These are phyloP conservation scores for Ogataea saltuana DNA, from an alignment of 805 yeast genomes.

Conservation along the genomic window DNA sequence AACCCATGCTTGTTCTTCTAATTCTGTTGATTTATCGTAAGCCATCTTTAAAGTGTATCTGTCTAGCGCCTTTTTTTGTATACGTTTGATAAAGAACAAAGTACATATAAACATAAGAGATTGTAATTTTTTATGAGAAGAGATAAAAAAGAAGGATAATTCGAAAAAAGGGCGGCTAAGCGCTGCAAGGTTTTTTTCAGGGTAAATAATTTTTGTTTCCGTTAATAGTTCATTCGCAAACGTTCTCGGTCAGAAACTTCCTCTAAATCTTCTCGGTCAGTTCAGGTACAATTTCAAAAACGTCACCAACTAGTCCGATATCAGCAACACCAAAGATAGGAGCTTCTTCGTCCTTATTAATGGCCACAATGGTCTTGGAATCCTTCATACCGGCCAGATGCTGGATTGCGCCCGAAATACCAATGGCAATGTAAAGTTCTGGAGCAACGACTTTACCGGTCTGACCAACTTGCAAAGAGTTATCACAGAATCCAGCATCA, in stretches of 20 bases:
- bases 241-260: background rate
- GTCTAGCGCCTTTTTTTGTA: too few relatives aligned
- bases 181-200: too few relatives aligned
- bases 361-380: conserved; percentile 88
- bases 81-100: background rate
- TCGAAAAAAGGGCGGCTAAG: background rate
- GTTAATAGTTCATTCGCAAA: background rate
- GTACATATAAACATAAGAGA: background rate
- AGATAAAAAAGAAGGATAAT: background rate
- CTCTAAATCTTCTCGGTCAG: conserved; percentile 66
- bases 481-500: conserved; percentile 93
- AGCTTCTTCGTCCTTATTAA: conserved; percentile 92
- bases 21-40: conserved; percentile 36
- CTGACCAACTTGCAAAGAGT: conserved; percentile 95
- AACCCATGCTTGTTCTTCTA: conserved; percentile 50
- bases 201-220: too few relatives aligned
- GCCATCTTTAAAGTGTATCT: conserved; percentile 15
- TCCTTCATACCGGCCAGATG: conserved; percentile 99
- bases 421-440: conserved; percentile 88
- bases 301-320: conserved; percentile 84
- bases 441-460: conserved; percentile 99
- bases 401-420: conserved; percentile 96
- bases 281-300: conserved; percentile 87
- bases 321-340: conserved; percentile 93
- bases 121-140: too few relatives aligned